Conservation (phyloP, 148 eudicot species). For the Agrostemma githago region DNA sequence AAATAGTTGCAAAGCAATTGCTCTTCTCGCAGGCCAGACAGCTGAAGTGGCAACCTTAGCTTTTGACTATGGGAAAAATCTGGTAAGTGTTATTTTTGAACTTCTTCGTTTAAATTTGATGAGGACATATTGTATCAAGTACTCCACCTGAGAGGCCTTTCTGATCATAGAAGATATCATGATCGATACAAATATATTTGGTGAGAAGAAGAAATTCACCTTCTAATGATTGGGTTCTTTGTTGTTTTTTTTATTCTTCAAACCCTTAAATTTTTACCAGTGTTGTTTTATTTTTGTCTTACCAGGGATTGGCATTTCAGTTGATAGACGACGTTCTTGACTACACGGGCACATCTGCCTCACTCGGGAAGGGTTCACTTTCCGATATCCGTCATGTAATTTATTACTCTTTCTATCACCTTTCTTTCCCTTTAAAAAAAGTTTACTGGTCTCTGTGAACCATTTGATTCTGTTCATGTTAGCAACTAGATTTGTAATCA, state of each 20-base stretch:
- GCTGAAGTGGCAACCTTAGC: conserved; percentile 80
- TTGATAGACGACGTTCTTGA: conserved; percentile 89
- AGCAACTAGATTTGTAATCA: background rate
- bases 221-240: background rate
- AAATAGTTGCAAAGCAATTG: conserved; percentile 94
- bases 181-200: background rate
- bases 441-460: background rate
- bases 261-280: conserved; percentile 1
- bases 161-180: background rate
- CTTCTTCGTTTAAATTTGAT: background rate
- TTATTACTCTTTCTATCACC: background rate
- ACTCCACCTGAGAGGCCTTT: background rate
- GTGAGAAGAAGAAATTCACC: background rate
- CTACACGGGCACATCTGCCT: conserved; percentile 86
- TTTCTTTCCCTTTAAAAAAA: background rate
- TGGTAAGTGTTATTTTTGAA: conserved; percentile 43
- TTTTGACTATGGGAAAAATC: conserved; percentile 85
- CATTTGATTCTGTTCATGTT: background rate
- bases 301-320: conserved; percentile 90
- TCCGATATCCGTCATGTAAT: conserved; percentile 90
- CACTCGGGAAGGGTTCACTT: conserved; percentile 93
- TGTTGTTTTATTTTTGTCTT: conserved; percentile 10
- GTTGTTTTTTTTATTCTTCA: background rate
- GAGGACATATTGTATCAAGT: background rate
- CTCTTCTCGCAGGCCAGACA: conserved; percentile 89